Evolutionary conservation across 805 yeast genomes (phyloP).

Genomic region (Saccharomycopsis capsularis): DNA sequence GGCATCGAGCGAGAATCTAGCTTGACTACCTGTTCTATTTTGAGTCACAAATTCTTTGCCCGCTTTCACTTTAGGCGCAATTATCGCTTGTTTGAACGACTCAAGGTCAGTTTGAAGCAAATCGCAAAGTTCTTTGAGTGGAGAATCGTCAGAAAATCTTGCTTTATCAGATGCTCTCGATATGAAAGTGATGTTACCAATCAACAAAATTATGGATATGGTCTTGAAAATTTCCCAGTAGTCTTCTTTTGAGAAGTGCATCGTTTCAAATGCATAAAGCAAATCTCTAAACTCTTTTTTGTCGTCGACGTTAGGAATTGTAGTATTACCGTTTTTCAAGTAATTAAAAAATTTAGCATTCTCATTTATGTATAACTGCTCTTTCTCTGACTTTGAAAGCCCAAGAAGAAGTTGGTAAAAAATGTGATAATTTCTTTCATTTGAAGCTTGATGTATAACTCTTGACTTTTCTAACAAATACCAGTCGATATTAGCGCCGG

Average conservation of each 20-base stretch:
- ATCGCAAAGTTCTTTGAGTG: constrained; percentile 45
- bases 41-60: constrained; percentile 83
- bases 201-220: constrained; percentile 69
- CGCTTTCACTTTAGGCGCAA: constrained; percentile 82
- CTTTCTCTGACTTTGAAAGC: constrained; percentile 42
- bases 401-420: constrained; percentile 88
- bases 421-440: constrained; percentile 90
- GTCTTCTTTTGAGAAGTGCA: constrained; percentile 60
- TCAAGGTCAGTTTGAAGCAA: constrained; percentile 57
- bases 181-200: constrained; percentile 77
- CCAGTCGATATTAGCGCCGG: constrained; percentile 93
- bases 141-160: constrained; percentile 44
- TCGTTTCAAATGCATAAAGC: constrained; percentile 57
- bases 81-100: constrained; percentile 50
- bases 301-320: constrained; percentile 76
- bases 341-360: constrained; percentile 66
- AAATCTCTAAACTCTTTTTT: constrained; percentile 57
- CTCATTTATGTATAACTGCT: constrained; percentile 48
- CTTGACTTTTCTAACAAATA: constrained; percentile 90
- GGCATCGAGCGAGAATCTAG: constrained; percentile 76
- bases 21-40: constrained; percentile 72
- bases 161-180: constrained; percentile 75
- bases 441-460: constrained; percentile 64
- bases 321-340: constrained; percentile 71
- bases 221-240: constrained; percentile 53